Evolutionary conservation across 805 yeast genomes (phyloP).

Genomic region (Pichia exigua): DNA sequence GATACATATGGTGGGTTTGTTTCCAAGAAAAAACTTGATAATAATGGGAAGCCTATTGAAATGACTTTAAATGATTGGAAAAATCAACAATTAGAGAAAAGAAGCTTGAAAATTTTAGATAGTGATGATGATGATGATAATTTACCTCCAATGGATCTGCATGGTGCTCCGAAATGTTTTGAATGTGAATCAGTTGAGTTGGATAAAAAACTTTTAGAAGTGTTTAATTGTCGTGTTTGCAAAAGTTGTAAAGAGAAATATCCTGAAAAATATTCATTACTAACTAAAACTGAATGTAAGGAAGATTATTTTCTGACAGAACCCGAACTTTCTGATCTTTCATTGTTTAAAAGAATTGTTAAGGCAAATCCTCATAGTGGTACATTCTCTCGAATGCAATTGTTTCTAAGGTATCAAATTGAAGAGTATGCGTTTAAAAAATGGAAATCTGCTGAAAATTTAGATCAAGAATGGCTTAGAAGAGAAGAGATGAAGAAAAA

Average conservation of each 20-base stretch:
- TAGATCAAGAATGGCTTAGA: constrained; percentile 88
- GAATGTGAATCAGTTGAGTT: constrained; percentile 81
- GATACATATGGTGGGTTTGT: constrained; percentile 86
- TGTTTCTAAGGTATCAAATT: constrained; percentile 83
- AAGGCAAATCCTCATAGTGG: constrained; percentile 92
- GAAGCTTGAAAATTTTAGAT: constrained; percentile 21
- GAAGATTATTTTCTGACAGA: constrained; percentile 92
- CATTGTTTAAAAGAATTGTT: constrained; percentile 66
- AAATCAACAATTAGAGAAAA: constrained; percentile 35
- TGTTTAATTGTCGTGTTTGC: constrained; percentile 75
- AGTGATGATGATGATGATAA: constrained; percentile 34
- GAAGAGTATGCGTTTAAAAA: constrained; percentile 88
- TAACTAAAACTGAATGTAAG: constrained; percentile 92
- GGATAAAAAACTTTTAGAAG: constrained; percentile 60
- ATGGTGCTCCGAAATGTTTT: constrained; percentile 69
- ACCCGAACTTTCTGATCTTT: constrained; percentile 73
- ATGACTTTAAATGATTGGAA: constrained; percentile 49
- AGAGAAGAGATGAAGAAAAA: constrained; percentile 66
- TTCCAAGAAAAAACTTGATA: constrained; percentile 28
- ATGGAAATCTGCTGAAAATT: constrained; percentile 86
- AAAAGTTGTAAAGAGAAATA: constrained; percentile 58
- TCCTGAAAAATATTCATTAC: constrained; percentile 83
- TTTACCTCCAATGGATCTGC: constrained; percentile 67
- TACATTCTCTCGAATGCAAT: constrained; percentile 86
- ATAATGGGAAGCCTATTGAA: constrained; percentile 23